These are phyloP conservation scores for Ogataea populi-albae DNA, from an alignment of 805 yeast genomes.

Conservation along the genomic window DNA sequence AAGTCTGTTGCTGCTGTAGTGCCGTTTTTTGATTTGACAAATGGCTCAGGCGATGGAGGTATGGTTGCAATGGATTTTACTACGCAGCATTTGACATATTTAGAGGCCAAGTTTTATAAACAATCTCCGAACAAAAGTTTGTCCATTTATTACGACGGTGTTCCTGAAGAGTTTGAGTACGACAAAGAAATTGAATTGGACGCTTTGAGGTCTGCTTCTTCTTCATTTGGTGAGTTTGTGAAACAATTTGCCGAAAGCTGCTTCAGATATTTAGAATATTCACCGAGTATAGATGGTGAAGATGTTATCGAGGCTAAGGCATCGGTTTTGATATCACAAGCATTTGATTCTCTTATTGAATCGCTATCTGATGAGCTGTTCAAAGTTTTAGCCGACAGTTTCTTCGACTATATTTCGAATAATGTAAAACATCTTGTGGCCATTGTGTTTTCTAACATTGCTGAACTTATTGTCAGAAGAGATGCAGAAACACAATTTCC, in stretches of 20 bases:
- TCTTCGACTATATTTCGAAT: slow-evolving; percentile 57
- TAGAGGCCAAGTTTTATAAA: slow-evolving; percentile 43
- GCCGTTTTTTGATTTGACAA: slow-evolving; percentile 64
- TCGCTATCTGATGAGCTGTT: slow-evolving; percentile 59
- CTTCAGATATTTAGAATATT: slow-evolving; percentile 62
- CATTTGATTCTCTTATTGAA: slow-evolving; percentile 51
- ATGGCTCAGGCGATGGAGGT: slow-evolving; percentile 40
- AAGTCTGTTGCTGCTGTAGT: slow-evolving; percentile 68
- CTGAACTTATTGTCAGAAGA: slow-evolving; percentile 69
- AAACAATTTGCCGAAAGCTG: slow-evolving; percentile 54
- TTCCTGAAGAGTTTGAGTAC: slow-evolving; percentile 33
- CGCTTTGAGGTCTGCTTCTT: slow-evolving; percentile 71
- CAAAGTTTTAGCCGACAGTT: slow-evolving; percentile 40
- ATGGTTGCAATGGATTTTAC: slow-evolving; percentile 53
- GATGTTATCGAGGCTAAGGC: slow-evolving; percentile 51
- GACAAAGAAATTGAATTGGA: slow-evolving; percentile 46
- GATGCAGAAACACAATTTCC: slow-evolving; percentile 50
- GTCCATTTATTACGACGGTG: slow-evolving; percentile 18
- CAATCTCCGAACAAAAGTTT: slow-evolving; percentile 25
- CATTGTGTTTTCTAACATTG: slow-evolving; percentile 65
- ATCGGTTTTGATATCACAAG: slow-evolving; percentile 33
- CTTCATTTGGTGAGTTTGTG: slow-evolving; percentile 62
- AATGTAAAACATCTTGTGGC: slow-evolving; percentile 60
- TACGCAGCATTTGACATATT: slow-evolving; percentile 55
- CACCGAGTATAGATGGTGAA: slow-evolving; percentile 57